Conservation (phyloP, 495 filamentous ascomycete species). For the Aspergillus ellipticus region DNA sequence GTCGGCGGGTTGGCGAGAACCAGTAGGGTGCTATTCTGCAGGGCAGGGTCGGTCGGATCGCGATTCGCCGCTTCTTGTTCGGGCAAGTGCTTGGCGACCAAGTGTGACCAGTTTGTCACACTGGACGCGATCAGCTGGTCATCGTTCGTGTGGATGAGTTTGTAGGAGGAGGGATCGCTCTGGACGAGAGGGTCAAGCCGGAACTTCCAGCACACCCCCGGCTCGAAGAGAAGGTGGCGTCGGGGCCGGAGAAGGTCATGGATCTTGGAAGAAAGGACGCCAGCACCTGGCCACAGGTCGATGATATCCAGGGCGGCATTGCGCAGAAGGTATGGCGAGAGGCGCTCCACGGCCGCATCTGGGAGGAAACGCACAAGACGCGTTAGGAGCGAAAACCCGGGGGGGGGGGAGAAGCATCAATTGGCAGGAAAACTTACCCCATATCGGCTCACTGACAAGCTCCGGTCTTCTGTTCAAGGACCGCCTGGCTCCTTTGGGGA, state of each 20-base stretch:
- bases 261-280: constrained; percentile 70
- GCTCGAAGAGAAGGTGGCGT: constrained; percentile 76
- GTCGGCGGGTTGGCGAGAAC: constrained; percentile 56
- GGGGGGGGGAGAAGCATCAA: not conserved
- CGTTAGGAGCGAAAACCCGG: too few relatives aligned
- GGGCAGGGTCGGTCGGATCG: constrained; percentile 23
- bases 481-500: constrained; percentile 2
- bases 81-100: constrained; percentile 41
- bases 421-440: constrained; percentile 45
- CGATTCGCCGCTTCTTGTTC: constrained; percentile 22
- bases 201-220: constrained; percentile 45
- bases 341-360: constrained; percentile 50
- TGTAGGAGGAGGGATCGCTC: constrained; percentile 52
- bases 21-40: constrained; percentile 63
- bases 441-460: constrained; percentile 57
- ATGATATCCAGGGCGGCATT: constrained; percentile 73
- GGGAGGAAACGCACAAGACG: not conserved
- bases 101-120: constrained; percentile 46
- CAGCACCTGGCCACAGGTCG: constrained; percentile 76
- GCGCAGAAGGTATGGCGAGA: constrained; percentile 56
- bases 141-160: constrained; percentile 44
- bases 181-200: constrained; percentile 62
- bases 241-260: constrained; percentile 71
- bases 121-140: too few relatives aligned
- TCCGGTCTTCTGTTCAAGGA: constrained; percentile 19